Evolutionary conservation across 106 monocot species (phyloP), one percentile per base, ranked within the genome.

Genomic region (Dioscorea dumetorum): DNA sequence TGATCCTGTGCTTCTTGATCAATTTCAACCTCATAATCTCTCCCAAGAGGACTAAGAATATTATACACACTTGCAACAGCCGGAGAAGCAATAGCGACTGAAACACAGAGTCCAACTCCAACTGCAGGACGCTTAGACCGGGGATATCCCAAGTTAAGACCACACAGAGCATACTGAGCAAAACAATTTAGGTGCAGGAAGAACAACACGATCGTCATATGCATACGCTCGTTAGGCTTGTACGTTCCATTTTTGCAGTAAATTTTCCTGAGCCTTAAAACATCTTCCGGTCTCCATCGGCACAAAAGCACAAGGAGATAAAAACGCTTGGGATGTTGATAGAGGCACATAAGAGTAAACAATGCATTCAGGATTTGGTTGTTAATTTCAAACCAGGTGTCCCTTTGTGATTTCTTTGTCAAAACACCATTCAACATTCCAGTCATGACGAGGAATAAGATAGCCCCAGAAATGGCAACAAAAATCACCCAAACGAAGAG

Each of bases 351-450:
- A 12, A 82, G 78, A 54, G 82, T 82, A 50, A 82, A 82, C 33
- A 82, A 33, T 19, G 82, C 82, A 34, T 82, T 82, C 15, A 82
- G 17, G 51, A 82, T 82, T 63, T 82, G 82, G 52, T 82, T 82
- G 66, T 82, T 82, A n/a, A 82, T 74, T 57, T 82, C 82, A 53
- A 82, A 82, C 82, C 82, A 82, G 21, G 74, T 50, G 61, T 82
- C 57, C 33, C 78, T 65, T 49, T 82, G 78, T 8, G 82, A 74
- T 71, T 82, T 82, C 52, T 34, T 82, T 31, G 74, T 77, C 12
- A 82, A 33, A 28, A 50, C 82, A 56, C 33, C 70, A 50, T 82
- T 82, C 19, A 82, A 49, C 77, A 82, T 82, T 67, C 82, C 82
- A 56, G 74, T 82, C 77, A 82, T 82, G 62, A 82, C 82, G 58